Evolutionary conservation across 2,329 filamentous ascomycete species (phyloP).

Genomic region (Didymellaceae sp.): DNA sequence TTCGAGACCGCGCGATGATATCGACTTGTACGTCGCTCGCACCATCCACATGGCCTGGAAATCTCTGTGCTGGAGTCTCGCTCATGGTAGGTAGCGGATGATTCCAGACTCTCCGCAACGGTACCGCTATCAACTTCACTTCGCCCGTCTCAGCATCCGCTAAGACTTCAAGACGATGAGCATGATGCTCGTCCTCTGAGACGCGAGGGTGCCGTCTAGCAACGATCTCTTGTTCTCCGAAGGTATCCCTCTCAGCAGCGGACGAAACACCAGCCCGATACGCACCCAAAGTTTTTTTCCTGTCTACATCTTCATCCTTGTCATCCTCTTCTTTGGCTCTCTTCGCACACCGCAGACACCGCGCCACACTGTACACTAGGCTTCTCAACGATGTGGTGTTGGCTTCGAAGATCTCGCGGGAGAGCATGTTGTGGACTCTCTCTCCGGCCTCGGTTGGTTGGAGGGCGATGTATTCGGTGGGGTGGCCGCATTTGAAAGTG

Average conservation of each 20-base stretch:
- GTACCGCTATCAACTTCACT: background rate
- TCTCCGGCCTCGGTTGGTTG: background rate
- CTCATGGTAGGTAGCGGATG: no score
- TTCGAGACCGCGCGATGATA: no score
- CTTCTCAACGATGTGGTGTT: background rate
- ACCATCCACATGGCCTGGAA: no score
- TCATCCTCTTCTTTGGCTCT: slow-evolving; percentile 2
- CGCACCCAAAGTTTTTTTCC: background rate
- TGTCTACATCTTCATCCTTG: background rate
- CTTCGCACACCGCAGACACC: slow-evolving; percentile 3
- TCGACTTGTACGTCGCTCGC: no score
- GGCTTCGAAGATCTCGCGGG: background rate
- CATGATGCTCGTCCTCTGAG: slow-evolving; percentile 2
- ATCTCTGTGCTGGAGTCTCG: no score
- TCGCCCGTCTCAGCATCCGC: background rate
- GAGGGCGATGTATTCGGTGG: slow-evolving; percentile 23
- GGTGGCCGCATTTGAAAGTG: slow-evolving; percentile 25
- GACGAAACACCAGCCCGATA: background rate
- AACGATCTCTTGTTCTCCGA: background rate
- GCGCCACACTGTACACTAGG: background rate
- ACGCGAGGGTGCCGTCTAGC: background rate
- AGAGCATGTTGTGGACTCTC: background rate
- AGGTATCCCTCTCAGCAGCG: no score
- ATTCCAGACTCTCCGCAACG: background rate
- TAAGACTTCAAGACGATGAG: background rate